A percentile compares a stretch with the other conserved stretches of the same genome.
Evolutionary conservation across 1,284 basidiomycete species (phyloP).

Genomic region (Rhodotorula sp.): DNA sequence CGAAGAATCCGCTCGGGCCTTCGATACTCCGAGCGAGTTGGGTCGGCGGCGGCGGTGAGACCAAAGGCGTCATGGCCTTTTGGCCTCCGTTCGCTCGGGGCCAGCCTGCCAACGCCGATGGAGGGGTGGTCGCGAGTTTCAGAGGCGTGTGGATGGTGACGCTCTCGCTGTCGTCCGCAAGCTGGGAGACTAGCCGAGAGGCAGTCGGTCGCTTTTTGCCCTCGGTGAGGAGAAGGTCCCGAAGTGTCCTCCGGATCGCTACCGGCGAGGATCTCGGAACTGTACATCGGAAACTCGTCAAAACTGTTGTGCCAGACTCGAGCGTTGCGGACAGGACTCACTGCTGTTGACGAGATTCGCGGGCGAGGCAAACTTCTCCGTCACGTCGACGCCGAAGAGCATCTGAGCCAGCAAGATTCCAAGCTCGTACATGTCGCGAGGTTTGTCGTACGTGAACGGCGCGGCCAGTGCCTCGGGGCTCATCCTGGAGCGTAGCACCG

Average conservation of each 20-base stretch:
- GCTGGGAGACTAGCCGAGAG: conserved; percentile 12
- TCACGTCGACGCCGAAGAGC: conserved; percentile 41
- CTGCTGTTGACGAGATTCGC: conserved; percentile 33
- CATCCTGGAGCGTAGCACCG: conserved; percentile 11
- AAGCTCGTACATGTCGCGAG: conserved; percentile 43
- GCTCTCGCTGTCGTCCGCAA: conserved; percentile 33
- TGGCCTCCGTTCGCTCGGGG: conserved; percentile 1
- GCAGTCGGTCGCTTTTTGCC: conserved; percentile 35
- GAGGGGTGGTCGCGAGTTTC: conserved; percentile 31
- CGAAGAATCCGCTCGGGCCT: conserved; percentile 42
- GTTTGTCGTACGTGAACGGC: conserved; percentile 39
- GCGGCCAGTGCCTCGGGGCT: conserved; percentile 36
- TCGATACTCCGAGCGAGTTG: conserved; percentile 26
- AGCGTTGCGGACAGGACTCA: background rate
- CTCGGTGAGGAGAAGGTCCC: conserved; percentile 37
- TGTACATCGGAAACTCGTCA: background rate
- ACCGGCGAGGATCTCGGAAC: conserved; percentile 25
- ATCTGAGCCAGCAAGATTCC: conserved; percentile 42
- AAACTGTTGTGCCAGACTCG: accelerated
- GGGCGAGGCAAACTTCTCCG: conserved; percentile 29
- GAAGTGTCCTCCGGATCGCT: conserved; percentile 26
- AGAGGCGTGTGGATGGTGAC: conserved; percentile 10
- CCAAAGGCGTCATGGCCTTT: conserved; percentile 16
- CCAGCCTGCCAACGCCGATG: conserved; percentile 17
- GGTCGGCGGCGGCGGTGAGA: conserved; percentile 16